Percentiles rank a stretch among this genome's conserved stretches.
These are phyloP conservation scores for Trichoderma orchidacearum DNA, from an alignment of 495 filamentous ascomycete species.

Conservation along the genomic window DNA sequence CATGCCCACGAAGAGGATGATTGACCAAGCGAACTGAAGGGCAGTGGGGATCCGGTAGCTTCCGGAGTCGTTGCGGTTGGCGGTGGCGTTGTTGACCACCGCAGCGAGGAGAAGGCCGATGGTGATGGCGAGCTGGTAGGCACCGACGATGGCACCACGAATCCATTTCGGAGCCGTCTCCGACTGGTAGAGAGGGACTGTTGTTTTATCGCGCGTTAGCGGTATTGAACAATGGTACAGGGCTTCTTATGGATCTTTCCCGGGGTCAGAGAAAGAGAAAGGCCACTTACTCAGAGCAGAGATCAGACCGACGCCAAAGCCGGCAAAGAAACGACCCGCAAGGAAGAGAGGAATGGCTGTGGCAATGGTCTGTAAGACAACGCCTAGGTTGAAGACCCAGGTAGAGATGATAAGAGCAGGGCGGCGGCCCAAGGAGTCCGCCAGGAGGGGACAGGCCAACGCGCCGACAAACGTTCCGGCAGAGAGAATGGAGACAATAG, in stretches of 20 bases:
- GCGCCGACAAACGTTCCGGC: conserved; percentile 67
- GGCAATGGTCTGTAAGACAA: conserved; percentile 44
- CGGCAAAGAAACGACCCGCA: conserved; percentile 56
- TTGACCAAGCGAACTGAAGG: conserved; percentile 56
- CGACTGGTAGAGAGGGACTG: conserved; percentile 4
- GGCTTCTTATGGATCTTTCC: too few relatives aligned
- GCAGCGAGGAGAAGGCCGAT: conserved; percentile 63
- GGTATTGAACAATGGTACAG: too few relatives aligned
- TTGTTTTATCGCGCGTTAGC: neutral
- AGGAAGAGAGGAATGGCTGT: conserved; percentile 40
- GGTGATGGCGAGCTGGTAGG: conserved; percentile 69
- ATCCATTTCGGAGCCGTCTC: conserved; percentile 47
- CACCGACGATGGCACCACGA: conserved; percentile 58
- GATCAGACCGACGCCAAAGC: conserved; percentile 62
- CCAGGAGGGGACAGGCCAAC: conserved; percentile 53
- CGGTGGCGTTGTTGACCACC: conserved; percentile 56
- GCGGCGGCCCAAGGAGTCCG: conserved; percentile 55
- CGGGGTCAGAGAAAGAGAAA: conserved; percentile 64
- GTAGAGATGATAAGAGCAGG: conserved; percentile 55
- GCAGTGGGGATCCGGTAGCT: conserved; percentile 62
- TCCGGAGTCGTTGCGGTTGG: conserved; percentile 44
- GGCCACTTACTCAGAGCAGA: conserved; percentile 43
- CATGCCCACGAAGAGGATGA: conserved; percentile 48
- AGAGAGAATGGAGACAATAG: conserved; percentile 63
- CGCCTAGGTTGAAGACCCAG: conserved; percentile 48